Evolutionary conservation across 139 green algal species (phyloP).

Genomic region (Micractinium sp.): DNA sequence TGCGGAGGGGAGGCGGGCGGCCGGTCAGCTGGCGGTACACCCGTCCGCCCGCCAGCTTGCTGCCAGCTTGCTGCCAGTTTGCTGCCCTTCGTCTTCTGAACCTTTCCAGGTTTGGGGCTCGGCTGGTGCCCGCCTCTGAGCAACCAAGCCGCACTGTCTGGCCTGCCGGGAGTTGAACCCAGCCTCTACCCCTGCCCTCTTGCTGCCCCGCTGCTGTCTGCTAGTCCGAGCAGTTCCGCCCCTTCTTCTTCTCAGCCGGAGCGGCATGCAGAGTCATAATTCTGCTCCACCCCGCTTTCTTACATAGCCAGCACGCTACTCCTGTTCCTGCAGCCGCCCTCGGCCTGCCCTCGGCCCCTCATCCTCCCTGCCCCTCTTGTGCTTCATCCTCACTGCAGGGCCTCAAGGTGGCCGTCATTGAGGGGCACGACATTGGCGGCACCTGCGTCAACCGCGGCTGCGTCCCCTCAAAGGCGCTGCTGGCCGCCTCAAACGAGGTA

Average conservation of each 20-base stretch:
- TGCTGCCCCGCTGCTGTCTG: not conserved
- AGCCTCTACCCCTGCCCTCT: too few species aligned
- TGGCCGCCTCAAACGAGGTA: slow-evolving; percentile 89
- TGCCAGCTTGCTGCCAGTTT: slow-evolving; percentile 1
- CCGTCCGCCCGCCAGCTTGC: not conserved
- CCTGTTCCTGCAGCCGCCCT: too few species aligned
- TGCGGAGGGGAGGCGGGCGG: too few species aligned
- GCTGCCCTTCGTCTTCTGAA: not conserved
- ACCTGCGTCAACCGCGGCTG: slow-evolving; percentile 99
- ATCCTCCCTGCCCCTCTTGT: not conserved
- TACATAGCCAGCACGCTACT: too few species aligned
- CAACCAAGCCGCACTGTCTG: too few species aligned
- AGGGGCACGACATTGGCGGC: slow-evolving; percentile 97
- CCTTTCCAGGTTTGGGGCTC: too few species aligned
- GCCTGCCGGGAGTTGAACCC: too few species aligned
- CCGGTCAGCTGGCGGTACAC: not conserved
- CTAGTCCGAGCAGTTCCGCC: not conserved
- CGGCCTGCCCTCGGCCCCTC: not conserved
- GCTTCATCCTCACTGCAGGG: slow-evolving; percentile 61
- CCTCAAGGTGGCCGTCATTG: slow-evolving; percentile 96
- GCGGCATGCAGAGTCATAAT: not conserved
- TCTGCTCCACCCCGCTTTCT: not conserved
- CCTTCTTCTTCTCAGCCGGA: not conserved
- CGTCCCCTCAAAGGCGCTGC: slow-evolving; percentile 96
- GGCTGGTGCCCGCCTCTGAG: too few species aligned